A percentile compares a stretch with the other conserved stretches of the same genome.
These are phyloP conservation scores for Colletotrichum nymphaeae DNA, from an alignment of 2,329 filamentous ascomycete species.

Conservation along the genomic window DNA sequence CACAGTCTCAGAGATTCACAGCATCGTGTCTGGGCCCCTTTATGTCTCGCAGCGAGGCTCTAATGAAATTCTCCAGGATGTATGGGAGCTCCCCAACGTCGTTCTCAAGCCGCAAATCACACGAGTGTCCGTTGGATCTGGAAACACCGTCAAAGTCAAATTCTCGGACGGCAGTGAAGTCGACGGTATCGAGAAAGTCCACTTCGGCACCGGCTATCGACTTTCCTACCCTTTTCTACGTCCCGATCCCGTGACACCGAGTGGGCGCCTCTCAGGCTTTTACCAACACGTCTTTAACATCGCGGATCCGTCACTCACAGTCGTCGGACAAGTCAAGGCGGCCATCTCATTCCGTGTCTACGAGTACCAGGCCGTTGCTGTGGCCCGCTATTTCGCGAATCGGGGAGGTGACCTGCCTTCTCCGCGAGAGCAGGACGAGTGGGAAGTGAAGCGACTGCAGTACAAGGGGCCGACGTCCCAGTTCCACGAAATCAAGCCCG, in stretches of 20 bases:
- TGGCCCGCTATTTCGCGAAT: constrained; percentile 49
- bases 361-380: constrained; percentile 51
- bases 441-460: constrained; percentile 45
- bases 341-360: constrained; percentile 51
- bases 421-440: constrained; percentile 43
- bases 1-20: constrained; percentile 63
- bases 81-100: constrained; percentile 64
- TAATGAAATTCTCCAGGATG: constrained; percentile 60
- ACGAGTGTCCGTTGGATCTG: constrained; percentile 48
- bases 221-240: constrained; percentile 66
- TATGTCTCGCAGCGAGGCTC: constrained; percentile 59
- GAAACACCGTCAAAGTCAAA: constrained; percentile 46
- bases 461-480: constrained; percentile 44
- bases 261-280: constrained; percentile 44
- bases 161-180: constrained; percentile 64
- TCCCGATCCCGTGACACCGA: constrained; percentile 40
- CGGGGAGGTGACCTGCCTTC: constrained; percentile 42
- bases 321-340: constrained; percentile 47
- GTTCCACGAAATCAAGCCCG: constrained; percentile 45
- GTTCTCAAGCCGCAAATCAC: constrained; percentile 54
- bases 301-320: constrained; percentile 47
- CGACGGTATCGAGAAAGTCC: constrained; percentile 63
- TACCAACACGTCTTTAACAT: constrained; percentile 50
- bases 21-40: constrained; percentile 57
- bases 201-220: constrained; percentile 70